phyloP scores from a whole-genome alignment of 2,329 filamentous ascomycete genomes.

The Paraphoma chrysanthemicola region DNA sequence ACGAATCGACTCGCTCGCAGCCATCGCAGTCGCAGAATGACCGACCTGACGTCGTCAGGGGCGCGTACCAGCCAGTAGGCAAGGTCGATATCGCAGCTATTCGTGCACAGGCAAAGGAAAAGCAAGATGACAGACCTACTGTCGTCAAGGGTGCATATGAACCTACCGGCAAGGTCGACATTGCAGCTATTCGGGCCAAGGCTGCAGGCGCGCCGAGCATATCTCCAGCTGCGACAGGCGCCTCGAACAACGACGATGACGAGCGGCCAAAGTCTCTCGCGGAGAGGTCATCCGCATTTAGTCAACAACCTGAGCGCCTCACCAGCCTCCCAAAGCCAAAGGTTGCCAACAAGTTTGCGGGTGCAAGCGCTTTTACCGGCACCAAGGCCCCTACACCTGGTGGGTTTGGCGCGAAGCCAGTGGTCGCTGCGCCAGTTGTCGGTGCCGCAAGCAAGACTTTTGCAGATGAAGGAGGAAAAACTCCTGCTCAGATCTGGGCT shows the following conservation, averaged over 20 bases:
- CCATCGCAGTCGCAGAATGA: constrained; percentile 57
- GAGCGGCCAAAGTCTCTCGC: constrained; percentile 66
- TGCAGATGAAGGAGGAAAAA: constrained; percentile 93
- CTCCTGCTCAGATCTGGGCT: constrained; percentile 94
- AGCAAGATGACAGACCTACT: constrained; percentile 79
- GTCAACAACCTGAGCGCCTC: constrained; percentile 73
- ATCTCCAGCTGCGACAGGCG: constrained; percentile 54
- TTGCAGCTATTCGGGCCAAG: constrained; percentile 87
- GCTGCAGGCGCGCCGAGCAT: constrained; percentile 63
- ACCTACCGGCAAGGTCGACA: constrained; percentile 95
- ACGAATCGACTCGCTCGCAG: constrained; percentile 69
- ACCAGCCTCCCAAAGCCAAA: constrained; percentile 93
- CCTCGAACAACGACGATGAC: constrained; percentile 52
- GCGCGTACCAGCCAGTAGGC: constrained; percentile 90
- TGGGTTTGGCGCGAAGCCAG: constrained; percentile 68
- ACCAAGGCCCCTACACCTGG: constrained; percentile 88
- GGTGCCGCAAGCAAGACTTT: constrained; percentile 90
- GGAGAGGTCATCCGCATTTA: constrained; percentile 80
- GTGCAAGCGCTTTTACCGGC: constrained; percentile 75
- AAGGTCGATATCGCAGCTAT: constrained; percentile 98
- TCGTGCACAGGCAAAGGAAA: constrained; percentile 70
- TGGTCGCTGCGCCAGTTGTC: constrained; percentile 68
- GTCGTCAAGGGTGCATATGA: constrained; percentile 93
- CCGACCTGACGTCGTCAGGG: constrained; percentile 73
- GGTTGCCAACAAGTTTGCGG: constrained; percentile 86